These are phyloP conservation scores for Immersiporthe knoxdaviesiana DNA, from an alignment of 2,329 filamentous ascomycete species.

Conservation along the genomic window DNA sequence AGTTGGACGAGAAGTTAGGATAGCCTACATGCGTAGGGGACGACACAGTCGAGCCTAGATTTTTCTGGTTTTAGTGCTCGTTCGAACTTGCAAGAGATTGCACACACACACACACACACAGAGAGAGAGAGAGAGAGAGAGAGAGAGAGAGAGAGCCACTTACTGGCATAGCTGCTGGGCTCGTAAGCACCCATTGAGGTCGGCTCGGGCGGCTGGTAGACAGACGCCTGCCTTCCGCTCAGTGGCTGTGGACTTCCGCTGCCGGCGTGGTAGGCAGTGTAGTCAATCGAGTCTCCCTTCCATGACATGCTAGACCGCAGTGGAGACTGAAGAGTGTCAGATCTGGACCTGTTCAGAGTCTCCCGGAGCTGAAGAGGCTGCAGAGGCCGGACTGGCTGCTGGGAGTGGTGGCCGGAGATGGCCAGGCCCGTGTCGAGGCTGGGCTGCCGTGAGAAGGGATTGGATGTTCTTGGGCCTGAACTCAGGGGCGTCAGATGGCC, in stretches of 20 bases:
- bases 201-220: slow-evolving; percentile 52
- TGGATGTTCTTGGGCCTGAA: slow-evolving; percentile 52
- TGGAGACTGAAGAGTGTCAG: slow-evolving; percentile 62
- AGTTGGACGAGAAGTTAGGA: slow-evolving; percentile 45
- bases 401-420: slow-evolving; percentile 47
- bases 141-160: too few species aligned
- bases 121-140: too few species aligned
- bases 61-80: slow-evolving; percentile 31
- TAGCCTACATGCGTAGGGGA: slow-evolving; percentile 56
- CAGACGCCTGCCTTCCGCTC: slow-evolving; percentile 50
- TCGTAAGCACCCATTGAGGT: slow-evolving; percentile 54
- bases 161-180: slow-evolving; percentile 56
- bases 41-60: slow-evolving; percentile 49
- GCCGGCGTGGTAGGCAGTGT: slow-evolving; percentile 52
- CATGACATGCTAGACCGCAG: slow-evolving; percentile 64
- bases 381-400: slow-evolving; percentile 53
- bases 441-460: slow-evolving; percentile 56
- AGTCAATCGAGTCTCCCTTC: slow-evolving; percentile 64
- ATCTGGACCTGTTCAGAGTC: slow-evolving; percentile 58
- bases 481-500: slow-evolving; percentile 54
- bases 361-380: slow-evolving; percentile 64
- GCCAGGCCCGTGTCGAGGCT: slow-evolving; percentile 51
- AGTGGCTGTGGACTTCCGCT: slow-evolving; percentile 50
- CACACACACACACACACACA: slow-evolving; percentile 34
- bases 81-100: not conserved